Conservation (phyloP, 2,329 filamentous ascomycete genomes). For the Sarocladiaceae sp. region DNA sequence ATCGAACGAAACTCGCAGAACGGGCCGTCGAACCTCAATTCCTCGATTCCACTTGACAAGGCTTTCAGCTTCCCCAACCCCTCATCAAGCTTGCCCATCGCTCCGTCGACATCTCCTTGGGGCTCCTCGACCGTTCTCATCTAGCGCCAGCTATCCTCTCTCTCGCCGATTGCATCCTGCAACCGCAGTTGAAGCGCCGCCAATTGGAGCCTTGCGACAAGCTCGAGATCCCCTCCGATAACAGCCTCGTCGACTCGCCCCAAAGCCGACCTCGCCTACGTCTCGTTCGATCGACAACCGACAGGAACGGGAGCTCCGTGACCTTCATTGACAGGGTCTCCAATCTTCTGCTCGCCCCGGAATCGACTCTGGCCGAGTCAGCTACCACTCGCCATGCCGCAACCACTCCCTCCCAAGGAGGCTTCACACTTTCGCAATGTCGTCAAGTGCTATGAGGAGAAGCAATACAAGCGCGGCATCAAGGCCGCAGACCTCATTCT, state of each 20-base stretch:
- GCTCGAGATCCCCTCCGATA: too few relatives aligned
- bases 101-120: background rate
- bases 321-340: too few relatives aligned
- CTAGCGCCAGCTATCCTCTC: background rate
- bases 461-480: constrained; percentile 92
- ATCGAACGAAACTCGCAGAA: constrained; percentile 8
- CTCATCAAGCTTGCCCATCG: background rate
- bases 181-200: too few relatives aligned
- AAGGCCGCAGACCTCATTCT: constrained; percentile 96
- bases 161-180: too few relatives aligned
- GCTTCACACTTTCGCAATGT: constrained; percentile 88
- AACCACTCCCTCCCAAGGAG: constrained; percentile 79
- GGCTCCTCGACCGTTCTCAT: background rate
- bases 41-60: background rate
- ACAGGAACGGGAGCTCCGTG: too few relatives aligned
- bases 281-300: too few relatives aligned
- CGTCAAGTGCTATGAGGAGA: constrained; percentile 94
- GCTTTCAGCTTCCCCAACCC: background rate
- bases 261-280: too few relatives aligned
- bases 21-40: constrained; percentile 2
- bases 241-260: too few relatives aligned
- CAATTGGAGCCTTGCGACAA: too few relatives aligned
- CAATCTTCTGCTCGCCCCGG: too few relatives aligned
- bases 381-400: constrained; percentile 58
- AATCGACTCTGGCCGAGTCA: too few relatives aligned